Conservation (phyloP, 306 rosid genomes). For the peach (Prunus persica) region Prunus_persica_NCBIv2 NC_034011.1:21428001-21428500, state of each 20-base stretch:
- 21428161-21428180: no score
- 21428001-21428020: no score
- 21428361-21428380: slow-evolving; percentile 7
- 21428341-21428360: slow-evolving; percentile 19
- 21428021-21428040: no score
- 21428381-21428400: slow-evolving; percentile 30
- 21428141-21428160: no score
- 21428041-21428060: no score
- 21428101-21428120: no score
- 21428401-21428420: slow-evolving; percentile 54
- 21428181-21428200: no score
- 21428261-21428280: not conserved
- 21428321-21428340: slow-evolving; percentile 20
- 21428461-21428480: slow-evolving; percentile 43
- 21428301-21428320: not conserved
- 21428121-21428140: no score
- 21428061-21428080: no score
- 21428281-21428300: not conserved
- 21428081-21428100: no score
- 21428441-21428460: slow-evolving; percentile 34
- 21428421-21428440: slow-evolving; percentile 53
- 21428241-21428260: not conserved
- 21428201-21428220: not conserved
- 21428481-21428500: slow-evolving; percentile 50
- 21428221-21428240: not conserved